phyloP scores from a whole-genome alignment of 345 rosid species.

The Arabidopsis suecica region DNA sequence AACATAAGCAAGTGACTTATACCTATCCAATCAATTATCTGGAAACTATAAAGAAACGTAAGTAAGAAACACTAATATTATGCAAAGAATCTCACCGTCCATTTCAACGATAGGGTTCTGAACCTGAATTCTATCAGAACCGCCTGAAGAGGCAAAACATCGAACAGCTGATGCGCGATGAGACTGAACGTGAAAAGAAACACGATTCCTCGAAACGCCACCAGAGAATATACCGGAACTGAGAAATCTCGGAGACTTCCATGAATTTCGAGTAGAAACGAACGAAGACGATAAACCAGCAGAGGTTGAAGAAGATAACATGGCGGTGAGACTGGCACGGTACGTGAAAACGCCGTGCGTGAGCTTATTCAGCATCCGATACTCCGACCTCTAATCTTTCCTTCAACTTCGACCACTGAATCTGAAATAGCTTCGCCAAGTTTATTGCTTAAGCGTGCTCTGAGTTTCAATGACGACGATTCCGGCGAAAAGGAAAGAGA shows the following conservation, averaged over 20 bases:
- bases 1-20: not conserved
- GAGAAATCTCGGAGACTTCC: conserved; percentile 35
- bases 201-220: conserved; percentile 43
- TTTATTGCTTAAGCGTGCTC: conserved; percentile 10
- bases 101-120: conserved; percentile 68
- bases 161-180: conserved; percentile 49
- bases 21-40: not conserved
- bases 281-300: conserved; percentile 41
- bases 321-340: conserved; percentile 40
- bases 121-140: conserved; percentile 55
- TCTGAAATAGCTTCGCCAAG: conserved; percentile 1
- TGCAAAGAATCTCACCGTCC: conserved; percentile 58
- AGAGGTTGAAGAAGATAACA: conserved; percentile 43
- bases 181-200: conserved; percentile 38
- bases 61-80: too few relatives aligned
- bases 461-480: conserved; percentile 12
- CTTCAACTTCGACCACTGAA: conserved; percentile 14
- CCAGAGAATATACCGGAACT: conserved; percentile 35
- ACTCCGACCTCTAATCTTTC: conserved; percentile 3
- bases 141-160: conserved; percentile 56
- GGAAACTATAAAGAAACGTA: not conserved
- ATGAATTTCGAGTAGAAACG: conserved; percentile 34
- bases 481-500: conserved; percentile 21
- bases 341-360: conserved; percentile 34
- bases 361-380: conserved; percentile 44